These are phyloP conservation scores for Starmerella stigmatis DNA, from an alignment of 805 yeast genomes.

Conservation along the genomic window DNA sequence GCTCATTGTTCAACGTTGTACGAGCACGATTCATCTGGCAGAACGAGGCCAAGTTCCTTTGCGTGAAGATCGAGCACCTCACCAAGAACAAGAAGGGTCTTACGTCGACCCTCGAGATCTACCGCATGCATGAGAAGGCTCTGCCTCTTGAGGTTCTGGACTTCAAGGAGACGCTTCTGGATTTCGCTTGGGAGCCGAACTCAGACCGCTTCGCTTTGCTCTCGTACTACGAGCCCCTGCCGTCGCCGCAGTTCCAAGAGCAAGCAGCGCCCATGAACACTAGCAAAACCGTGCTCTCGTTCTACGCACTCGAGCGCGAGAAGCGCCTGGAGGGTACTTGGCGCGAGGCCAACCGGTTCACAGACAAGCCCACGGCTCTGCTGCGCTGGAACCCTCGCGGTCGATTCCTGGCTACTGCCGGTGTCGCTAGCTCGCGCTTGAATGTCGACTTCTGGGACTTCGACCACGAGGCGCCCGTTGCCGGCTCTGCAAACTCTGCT, in stretches of 20 bases:
- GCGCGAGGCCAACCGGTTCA: constrained; percentile 48
- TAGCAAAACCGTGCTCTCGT: constrained; percentile 47
- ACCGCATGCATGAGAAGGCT: constrained; percentile 76
- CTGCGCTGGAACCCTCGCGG: constrained; percentile 89
- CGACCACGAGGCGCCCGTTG: constrained; percentile 45
- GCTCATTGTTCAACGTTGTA: constrained; percentile 87
- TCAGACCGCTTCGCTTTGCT: constrained; percentile 78
- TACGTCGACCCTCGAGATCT: constrained; percentile 84
- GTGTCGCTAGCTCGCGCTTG: constrained; percentile 35
- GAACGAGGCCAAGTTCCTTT: constrained; percentile 65
- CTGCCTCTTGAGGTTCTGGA: constrained; percentile 93
- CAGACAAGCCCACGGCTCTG: constrained; percentile 57
- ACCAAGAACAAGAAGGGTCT: constrained; percentile 88
- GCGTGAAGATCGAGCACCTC: constrained; percentile 94
- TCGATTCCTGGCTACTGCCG: constrained; percentile 56
- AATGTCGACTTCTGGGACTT: constrained; percentile 78
- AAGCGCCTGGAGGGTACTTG: constrained; percentile 46
- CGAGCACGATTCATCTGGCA: constrained; percentile 93
- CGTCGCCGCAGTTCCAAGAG: constrained; percentile 26
- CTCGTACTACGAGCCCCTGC: constrained; percentile 41
- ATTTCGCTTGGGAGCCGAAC: constrained; percentile 93
- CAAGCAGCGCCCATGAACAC: constrained; percentile 21
- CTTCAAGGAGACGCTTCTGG: constrained; percentile 74
- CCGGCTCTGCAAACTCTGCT: constrained; percentile 19
- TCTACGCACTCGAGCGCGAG: constrained; percentile 68